Evolutionary conservation across 2,329 filamentous ascomycete species (phyloP).

Genomic region (Neurospora sp.): DNA sequence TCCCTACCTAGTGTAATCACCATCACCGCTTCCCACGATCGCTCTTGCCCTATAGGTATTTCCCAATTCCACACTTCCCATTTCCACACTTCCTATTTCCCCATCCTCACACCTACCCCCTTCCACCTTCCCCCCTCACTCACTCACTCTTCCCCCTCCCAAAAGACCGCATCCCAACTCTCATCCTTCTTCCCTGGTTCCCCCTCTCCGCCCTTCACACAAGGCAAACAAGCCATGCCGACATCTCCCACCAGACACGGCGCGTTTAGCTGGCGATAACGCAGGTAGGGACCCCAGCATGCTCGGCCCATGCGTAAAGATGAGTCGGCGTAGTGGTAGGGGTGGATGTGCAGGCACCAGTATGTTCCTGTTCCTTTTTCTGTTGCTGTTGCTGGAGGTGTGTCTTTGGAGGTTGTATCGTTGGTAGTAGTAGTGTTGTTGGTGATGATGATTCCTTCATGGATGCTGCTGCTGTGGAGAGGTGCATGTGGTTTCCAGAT

Average conservation of each 20-base stretch:
- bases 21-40: background rate
- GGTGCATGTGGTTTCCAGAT: too few species aligned
- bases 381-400: too few species aligned
- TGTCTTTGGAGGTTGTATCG: too few species aligned
- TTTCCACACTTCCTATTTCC: too few species aligned
- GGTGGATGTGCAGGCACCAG: background rate
- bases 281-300: background rate
- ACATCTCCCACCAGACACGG: background rate
- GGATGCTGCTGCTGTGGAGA: too few species aligned
- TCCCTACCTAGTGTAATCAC: too few species aligned
- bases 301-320: background rate
- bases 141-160: background rate
- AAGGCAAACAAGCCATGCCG: background rate
- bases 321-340: background rate
- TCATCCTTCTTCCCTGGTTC: background rate
- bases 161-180: background rate
- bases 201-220: background rate
- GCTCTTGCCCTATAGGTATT: background rate
- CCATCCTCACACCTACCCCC: too few species aligned
- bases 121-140: background rate
- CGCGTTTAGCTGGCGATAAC: background rate
- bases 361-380: background rate
- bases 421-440: too few species aligned
- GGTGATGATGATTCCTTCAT: too few species aligned
- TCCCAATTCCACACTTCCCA: background rate